phyloP scores from a whole-genome alignment of 2,329 filamentous ascomycete genomes.

The Capronia coronata region DNA sequence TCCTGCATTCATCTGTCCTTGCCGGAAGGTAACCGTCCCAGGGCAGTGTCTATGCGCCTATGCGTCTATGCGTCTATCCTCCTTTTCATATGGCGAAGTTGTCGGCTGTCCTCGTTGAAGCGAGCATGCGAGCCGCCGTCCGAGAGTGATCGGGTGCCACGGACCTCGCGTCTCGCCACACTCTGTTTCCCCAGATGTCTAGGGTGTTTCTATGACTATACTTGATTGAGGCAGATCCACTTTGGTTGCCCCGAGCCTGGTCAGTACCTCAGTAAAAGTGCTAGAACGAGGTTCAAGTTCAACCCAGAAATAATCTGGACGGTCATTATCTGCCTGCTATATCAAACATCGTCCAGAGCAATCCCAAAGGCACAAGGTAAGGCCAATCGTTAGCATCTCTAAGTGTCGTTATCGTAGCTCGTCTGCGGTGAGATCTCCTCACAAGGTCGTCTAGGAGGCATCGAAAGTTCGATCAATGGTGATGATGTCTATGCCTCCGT shows the following conservation, averaged over 20 bases:
- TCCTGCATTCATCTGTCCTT: too few species aligned
- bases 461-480: neutral
- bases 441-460: neutral
- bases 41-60: too few species aligned
- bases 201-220: neutral
- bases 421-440: neutral
- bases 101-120: too few species aligned
- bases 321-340: too few species aligned
- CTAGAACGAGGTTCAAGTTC: too few species aligned
- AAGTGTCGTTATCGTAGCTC: neutral
- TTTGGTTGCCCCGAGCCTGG: neutral
- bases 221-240: neutral
- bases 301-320: too few species aligned
- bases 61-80: too few species aligned
- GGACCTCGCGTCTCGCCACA: constrained; percentile 8
- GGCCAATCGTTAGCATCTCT: neutral
- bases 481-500: constrained; percentile 19
- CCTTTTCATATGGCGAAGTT: too few species aligned
- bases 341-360: neutral
- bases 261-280: too few species aligned
- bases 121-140: neutral
- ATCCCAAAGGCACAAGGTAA: neutral
- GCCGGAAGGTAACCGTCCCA: too few species aligned
- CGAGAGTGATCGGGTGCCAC: neutral
- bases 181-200: constrained; percentile 10